A percentile compares a stretch with the other conserved stretches of the same genome.
phyloP scores from a whole-genome alignment of 2,329 filamentous ascomycete genomes.

The Pestalotiopsis sp. region DNA sequence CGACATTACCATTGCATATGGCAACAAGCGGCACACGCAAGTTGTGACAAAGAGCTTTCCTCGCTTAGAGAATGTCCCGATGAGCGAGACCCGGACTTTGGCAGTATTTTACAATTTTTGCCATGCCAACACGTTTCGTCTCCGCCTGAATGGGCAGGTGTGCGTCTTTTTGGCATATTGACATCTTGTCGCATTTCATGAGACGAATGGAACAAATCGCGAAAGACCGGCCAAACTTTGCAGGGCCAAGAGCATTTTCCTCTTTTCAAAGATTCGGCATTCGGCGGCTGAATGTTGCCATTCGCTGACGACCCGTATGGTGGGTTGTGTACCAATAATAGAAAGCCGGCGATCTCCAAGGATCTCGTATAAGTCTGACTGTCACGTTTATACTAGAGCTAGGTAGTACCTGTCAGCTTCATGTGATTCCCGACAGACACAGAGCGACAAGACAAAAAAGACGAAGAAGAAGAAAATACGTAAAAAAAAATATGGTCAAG shows the following conservation, averaged over 20 bases:
- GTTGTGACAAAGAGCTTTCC: neutral
- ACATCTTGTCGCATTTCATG: neutral
- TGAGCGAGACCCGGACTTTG: neutral
- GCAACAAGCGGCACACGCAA: constrained; percentile 1
- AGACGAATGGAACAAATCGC: neutral
- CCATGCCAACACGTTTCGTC: neutral
- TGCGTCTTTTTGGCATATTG: neutral
- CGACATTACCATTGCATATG: constrained; percentile 11
- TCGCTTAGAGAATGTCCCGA: constrained; percentile 1
- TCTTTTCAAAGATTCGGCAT: constrained; percentile 3
- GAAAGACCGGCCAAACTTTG: neutral
- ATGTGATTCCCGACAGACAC: neutral
- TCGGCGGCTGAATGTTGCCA: constrained; percentile 9
- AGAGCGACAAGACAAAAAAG: neutral
- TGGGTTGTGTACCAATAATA: constrained; percentile 3
- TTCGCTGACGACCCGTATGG: neutral
- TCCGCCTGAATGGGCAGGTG: constrained; percentile 6
- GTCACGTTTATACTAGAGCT: neutral
- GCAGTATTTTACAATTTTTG: neutral
- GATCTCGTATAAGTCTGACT: neutral
- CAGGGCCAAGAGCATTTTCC: neutral
- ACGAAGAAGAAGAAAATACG: neutral
- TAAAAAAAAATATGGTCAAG: neutral
- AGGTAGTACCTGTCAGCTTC: neutral
- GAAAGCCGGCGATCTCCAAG: neutral